These are phyloP conservation scores for Solanum chiquidenum DNA, from an alignment of 257 asterid species.

Conservation along the genomic window DNA sequence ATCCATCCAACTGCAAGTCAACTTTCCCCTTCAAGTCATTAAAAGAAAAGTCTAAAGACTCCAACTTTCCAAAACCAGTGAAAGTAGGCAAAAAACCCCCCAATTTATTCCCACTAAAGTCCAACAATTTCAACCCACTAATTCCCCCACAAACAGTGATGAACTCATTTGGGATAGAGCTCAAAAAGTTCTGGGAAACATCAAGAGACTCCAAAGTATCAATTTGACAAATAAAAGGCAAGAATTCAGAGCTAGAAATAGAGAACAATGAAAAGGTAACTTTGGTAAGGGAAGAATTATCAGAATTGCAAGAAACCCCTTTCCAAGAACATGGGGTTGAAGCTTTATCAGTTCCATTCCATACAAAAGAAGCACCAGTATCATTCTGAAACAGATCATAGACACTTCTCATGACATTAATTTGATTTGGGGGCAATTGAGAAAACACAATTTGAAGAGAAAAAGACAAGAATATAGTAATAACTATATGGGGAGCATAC, in stretches of 20 bases:
- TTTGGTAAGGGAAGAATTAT: constrained; percentile 28
- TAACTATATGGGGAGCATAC: not conserved
- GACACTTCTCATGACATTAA: constrained; percentile 18
- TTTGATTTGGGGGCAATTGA: constrained; percentile 32
- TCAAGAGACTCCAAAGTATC: constrained; percentile 47
- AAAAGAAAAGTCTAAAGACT: constrained; percentile 38
- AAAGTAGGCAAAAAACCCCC: constrained; percentile 37
- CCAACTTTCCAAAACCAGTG: constrained; percentile 39
- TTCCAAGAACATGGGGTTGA: constrained; percentile 70
- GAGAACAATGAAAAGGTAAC: constrained; percentile 26
- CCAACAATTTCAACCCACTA: constrained; percentile 42
- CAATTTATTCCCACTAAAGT: constrained; percentile 47
- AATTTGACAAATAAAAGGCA: constrained; percentile 41
- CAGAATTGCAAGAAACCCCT: constrained; percentile 42
- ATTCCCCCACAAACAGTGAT: constrained; percentile 34
- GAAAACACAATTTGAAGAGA: constrained; percentile 27
- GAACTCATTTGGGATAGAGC: constrained; percentile 39
- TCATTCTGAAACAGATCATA: constrained; percentile 27
- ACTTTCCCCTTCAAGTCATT: constrained; percentile 36
- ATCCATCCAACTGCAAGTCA: constrained; percentile 29
- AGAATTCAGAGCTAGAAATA: constrained; percentile 35
- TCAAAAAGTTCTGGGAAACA: constrained; percentile 45
- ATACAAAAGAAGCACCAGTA: constrained; percentile 22
- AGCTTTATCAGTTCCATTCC: constrained; percentile 7
- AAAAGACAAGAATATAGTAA: not conserved